Evolutionary conservation across 495 filamentous ascomycete species (phyloP).

Genomic region (Cercophora samala): DNA sequence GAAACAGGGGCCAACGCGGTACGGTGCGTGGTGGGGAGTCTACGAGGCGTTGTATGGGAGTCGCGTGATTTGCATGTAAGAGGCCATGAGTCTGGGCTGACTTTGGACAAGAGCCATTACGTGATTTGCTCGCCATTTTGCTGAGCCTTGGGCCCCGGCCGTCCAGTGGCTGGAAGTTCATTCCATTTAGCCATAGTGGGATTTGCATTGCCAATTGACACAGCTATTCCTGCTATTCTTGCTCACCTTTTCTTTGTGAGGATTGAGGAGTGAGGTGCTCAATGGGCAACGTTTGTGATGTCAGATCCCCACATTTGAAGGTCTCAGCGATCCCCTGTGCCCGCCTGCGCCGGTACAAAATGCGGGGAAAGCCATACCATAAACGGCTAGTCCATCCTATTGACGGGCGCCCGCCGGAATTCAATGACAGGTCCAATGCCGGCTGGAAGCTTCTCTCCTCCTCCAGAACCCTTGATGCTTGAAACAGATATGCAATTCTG

Average conservation of each 20-base stretch:
- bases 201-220: constrained; percentile 28
- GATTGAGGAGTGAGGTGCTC: background rate
- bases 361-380: constrained; percentile 33
- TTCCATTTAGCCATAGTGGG: constrained; percentile 27
- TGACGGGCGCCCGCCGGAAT: constrained; percentile 6
- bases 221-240: constrained; percentile 11
- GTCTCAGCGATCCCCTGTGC: constrained; percentile 25
- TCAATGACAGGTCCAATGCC: background rate
- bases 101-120: constrained; percentile 15
- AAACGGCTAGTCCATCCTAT: constrained; percentile 22
- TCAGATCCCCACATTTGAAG: constrained; percentile 22
- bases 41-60: constrained; percentile 24
- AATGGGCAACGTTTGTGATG: constrained; percentile 26
- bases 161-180: background rate
- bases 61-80: constrained; percentile 35
- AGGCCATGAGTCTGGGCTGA: constrained; percentile 29
- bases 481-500: background rate
- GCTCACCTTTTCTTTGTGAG: constrained; percentile 16
- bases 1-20: constrained; percentile 23
- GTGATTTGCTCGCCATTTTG: constrained; percentile 15
- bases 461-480: background rate
- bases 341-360: constrained; percentile 12
- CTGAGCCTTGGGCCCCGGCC: background rate
- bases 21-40: constrained; percentile 14
- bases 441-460: constrained; percentile 9